Base-by-base conservation (phyloP, 73 alveolate species). In the Effrenium voratum region DNA sequence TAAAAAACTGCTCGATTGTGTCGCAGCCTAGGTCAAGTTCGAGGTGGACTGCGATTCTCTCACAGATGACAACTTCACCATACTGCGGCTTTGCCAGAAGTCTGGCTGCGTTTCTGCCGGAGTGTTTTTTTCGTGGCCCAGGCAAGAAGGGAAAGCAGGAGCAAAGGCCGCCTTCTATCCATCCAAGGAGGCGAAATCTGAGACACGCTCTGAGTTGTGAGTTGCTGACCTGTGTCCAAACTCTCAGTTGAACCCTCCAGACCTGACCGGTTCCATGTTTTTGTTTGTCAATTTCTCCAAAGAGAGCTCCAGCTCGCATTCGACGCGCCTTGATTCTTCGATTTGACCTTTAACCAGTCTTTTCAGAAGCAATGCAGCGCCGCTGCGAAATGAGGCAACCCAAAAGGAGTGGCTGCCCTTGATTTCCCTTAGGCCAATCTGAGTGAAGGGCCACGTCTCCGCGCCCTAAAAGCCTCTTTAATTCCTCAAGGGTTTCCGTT, bases 11-110 rank as follows among this genome's bases (percentile, higher is more conserved):
- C n/a, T 19, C 32, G 34, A 26, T 12, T 2, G 77, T 40, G n/a
- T 13, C 38, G 32, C 32, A 2, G 36, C n/a, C 36, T 47, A 73
- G 83, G 83, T 73, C n/a, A 73, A 40, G 36, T 73, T 73, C 83
- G 83, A 73, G 49, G 83, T 73, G 5, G 83, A 73, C 83, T 73
- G 83, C 50, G 83, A 73, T 40, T 12, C 45, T 30, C n/a, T 38
- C n/a, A n/a, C 83, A 13, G 83, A 73, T 73, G 49, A 73, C 50
- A 73, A 73, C 49, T 73, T 73, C 32, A 73, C 83, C 32, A 36
- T 36, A n/a, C 50, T 73, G 83, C 8, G 13, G 5, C 83, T 36
- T 38, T 30, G 36, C 83, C 50, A 24, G 41, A 38, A 36, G 38
- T n/a, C n/a, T n/a, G n/a, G n/a, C n/a, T n/a, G 34, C 73, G 77